Conservation (phyloP, 2,329 filamentous ascomycete genomes). For the Penicillium paneum region DNA sequence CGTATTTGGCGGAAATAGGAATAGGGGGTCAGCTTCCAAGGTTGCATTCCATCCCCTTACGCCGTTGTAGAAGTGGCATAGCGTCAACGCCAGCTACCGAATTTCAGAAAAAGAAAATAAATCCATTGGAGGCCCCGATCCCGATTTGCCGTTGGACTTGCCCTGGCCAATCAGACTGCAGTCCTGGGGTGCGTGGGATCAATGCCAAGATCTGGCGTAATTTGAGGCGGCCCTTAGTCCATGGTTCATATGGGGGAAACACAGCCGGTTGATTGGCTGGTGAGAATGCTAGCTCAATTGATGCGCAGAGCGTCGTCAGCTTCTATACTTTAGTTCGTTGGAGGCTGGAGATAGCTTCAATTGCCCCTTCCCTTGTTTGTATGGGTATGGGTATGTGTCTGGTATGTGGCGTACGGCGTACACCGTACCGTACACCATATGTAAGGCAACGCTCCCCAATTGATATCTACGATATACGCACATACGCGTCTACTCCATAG, state of each 20-base stretch:
- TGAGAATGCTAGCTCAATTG: neutral
- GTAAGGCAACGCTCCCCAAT: no score
- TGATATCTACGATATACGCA: neutral
- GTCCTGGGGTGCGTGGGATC: neutral
- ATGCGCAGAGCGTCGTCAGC: slow-evolving; percentile 5
- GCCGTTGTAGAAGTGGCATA: neutral
- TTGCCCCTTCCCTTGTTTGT: neutral
- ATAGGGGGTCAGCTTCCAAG: neutral
- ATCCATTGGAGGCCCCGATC: neutral
- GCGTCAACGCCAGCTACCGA: neutral
- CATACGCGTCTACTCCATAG: no score
- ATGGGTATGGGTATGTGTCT: neutral
- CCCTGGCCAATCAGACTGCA: neutral
- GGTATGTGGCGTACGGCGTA: no score
- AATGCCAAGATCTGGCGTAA: slow-evolving; percentile 4
- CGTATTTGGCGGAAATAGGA: slow-evolving; percentile 3
- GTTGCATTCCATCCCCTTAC: slow-evolving; percentile 4
- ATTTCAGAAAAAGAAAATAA: neutral
- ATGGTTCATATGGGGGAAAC: neutral
- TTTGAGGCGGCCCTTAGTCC: slow-evolving; percentile 3
- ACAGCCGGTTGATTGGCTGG: neutral
- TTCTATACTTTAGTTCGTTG: neutral
- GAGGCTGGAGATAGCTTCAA: slow-evolving; percentile 2
- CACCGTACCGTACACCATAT: no score
- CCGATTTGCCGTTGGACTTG: neutral